These are phyloP conservation scores for Cryptococcus sp. DNA, from an alignment of 1,284 basidiomycete genomes.

Conservation along the genomic window DNA sequence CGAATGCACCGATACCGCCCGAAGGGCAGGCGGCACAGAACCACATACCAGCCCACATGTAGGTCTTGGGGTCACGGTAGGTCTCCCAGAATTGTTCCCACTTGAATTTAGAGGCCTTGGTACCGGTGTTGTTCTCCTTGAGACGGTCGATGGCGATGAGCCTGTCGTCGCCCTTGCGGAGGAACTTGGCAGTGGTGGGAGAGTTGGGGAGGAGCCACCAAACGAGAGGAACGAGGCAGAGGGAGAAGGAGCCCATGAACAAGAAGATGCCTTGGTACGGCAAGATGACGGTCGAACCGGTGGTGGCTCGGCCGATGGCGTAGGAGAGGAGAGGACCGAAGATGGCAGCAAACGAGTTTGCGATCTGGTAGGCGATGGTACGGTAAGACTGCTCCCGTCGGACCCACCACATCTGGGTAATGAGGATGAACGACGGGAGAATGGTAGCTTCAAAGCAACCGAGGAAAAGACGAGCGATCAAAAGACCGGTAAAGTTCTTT, in stretches of 20 bases:
- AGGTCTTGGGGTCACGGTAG: slow-evolving; percentile 48
- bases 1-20: slow-evolving; percentile 51
- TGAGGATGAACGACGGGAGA: slow-evolving; percentile 34
- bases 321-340: slow-evolving; percentile 45
- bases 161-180: slow-evolving; percentile 44
- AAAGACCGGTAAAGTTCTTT: slow-evolving; percentile 38
- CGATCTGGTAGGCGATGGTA: slow-evolving; percentile 43
- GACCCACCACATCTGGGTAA: slow-evolving; percentile 47
- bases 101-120: slow-evolving; percentile 48
- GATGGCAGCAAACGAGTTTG: slow-evolving; percentile 46
- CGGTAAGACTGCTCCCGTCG: slow-evolving; percentile 48
- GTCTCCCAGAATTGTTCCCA: slow-evolving; percentile 51
- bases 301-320: slow-evolving; percentile 39
- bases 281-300: slow-evolving; percentile 20
- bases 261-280: slow-evolving; percentile 57
- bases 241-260: slow-evolving; percentile 58
- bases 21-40: slow-evolving; percentile 45
- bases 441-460: slow-evolving; percentile 47
- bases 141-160: slow-evolving; percentile 51
- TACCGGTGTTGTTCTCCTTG: slow-evolving; percentile 52
- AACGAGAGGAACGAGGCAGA: slow-evolving; percentile 56
- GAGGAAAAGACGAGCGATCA: slow-evolving; percentile 42
- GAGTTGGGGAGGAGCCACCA: slow-evolving; percentile 53
- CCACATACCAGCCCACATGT: slow-evolving; percentile 42
- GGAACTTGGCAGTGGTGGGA: slow-evolving; percentile 48